Percentiles rank a stretch among this genome's conserved stretches.
phyloP scores from a whole-genome alignment of 2,329 filamentous ascomycete species.

The Venturia oleaginea region DNA sequence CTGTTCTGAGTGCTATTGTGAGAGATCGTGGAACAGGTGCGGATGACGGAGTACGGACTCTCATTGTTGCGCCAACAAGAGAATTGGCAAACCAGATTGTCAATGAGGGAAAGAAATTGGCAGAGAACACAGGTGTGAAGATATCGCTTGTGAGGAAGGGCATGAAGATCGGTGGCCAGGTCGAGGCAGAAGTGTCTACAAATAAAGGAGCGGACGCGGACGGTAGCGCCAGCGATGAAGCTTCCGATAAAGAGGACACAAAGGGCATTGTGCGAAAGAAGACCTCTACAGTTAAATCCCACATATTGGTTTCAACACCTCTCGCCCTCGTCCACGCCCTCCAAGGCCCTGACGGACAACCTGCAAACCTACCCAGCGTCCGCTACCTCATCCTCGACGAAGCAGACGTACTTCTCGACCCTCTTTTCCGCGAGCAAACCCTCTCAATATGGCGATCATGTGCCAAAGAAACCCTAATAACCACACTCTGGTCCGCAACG shows the following conservation, averaged over 20 bases:
- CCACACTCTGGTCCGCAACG: constrained; percentile 90
- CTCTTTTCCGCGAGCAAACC: constrained; percentile 83
- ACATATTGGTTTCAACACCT: constrained; percentile 75
- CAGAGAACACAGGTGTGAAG: constrained; percentile 65
- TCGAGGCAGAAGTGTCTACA: constrained; percentile 36
- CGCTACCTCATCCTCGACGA: constrained; percentile 77
- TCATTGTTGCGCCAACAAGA: constrained; percentile 42
- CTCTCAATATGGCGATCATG: constrained; percentile 76
- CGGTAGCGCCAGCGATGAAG: constrained; percentile 28
- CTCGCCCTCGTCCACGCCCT: constrained; percentile 69
- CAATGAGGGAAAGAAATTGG: constrained; percentile 73
- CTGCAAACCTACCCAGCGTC: constrained; percentile 54
- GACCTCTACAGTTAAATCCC: constrained; percentile 54
- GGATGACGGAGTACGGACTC: constrained; percentile 26
- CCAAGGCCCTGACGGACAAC: constrained; percentile 36
- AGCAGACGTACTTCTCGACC: constrained; percentile 87
- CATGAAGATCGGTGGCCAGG: constrained; percentile 42
- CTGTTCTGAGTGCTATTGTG: constrained; percentile 67
- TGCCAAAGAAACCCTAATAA: constrained; percentile 56
- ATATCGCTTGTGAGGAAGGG: constrained; percentile 78
- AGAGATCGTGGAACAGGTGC: constrained; percentile 17
- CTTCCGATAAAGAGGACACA: constrained; percentile 26
- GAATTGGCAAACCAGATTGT: constrained; percentile 42
- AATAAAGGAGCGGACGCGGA: constrained; percentile 29
- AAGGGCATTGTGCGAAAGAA: constrained; percentile 22